Evolutionary conservation across 371 early-diverging fungal genomes (phyloP).

Genomic region (Saksenaea vasiformis): DNA sequence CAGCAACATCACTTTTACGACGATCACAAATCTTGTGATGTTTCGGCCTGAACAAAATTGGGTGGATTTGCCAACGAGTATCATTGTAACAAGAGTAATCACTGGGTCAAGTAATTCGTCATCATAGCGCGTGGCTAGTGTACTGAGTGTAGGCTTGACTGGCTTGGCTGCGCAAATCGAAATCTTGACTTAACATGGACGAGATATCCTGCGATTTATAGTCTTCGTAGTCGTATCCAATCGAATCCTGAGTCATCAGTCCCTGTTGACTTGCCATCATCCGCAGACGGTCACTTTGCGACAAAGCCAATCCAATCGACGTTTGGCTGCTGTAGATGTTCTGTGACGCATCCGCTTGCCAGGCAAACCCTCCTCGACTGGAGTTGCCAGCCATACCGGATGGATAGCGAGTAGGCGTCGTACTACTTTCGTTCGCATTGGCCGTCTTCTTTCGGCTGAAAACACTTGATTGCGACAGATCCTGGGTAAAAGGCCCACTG

Average conservation of each 20-base stretch:
- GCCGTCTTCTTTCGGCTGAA: slow-evolving; percentile 36
- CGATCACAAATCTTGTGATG: too few species aligned
- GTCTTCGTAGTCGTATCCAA: slow-evolving; percentile 52
- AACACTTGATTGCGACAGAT: slow-evolving; percentile 59
- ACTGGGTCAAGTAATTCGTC: too few species aligned
- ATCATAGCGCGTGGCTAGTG: slow-evolving; percentile 12
- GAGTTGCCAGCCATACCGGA: slow-evolving; percentile 46
- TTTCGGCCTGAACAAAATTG: too few species aligned
- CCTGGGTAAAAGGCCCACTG: slow-evolving; percentile 73
- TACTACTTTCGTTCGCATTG: slow-evolving; percentile 13
- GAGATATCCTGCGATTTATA: slow-evolving; percentile 66
- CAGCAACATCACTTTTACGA: too few species aligned
- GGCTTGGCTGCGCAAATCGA: slow-evolving; percentile 52
- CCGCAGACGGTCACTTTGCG: slow-evolving; percentile 69
- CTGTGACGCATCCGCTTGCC: slow-evolving; percentile 37
- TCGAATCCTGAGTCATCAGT: slow-evolving; percentile 56
- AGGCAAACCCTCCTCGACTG: slow-evolving; percentile 39
- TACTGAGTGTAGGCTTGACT: slow-evolving; percentile 53
- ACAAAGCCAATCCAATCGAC: slow-evolving; percentile 56
- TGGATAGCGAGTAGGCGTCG: slow-evolving; percentile 37
- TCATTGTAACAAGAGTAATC: too few species aligned
- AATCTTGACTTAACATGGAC: slow-evolving; percentile 50
- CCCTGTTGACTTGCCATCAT: slow-evolving; percentile 53
- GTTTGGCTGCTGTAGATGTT: slow-evolving; percentile 56
- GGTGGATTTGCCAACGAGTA: too few species aligned